These are phyloP conservation scores for Leavenworthia alabamica DNA, from an alignment of 345 rosid genomes.

Conservation along the genomic window DNA sequence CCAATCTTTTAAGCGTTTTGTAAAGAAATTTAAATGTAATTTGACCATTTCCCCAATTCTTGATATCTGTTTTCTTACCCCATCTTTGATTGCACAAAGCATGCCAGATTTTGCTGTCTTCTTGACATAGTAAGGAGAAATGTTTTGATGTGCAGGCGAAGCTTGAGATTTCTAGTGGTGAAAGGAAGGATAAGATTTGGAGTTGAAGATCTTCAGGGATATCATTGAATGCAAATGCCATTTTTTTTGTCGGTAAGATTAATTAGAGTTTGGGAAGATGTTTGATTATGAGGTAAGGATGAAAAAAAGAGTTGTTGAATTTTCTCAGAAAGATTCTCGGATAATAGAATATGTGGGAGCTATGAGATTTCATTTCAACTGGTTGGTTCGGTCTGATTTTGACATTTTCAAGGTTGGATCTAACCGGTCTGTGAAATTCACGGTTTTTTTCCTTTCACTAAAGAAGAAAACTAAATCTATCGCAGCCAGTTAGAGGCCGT, in stretches of 20 bases:
- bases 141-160: conserved; percentile 80
- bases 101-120: conserved; percentile 66
- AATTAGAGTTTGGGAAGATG: too few relatives aligned
- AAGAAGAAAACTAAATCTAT: too few relatives aligned
- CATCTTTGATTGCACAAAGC: conserved; percentile 66
- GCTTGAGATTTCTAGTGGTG: conserved; percentile 54
- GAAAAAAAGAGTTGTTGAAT: not conserved
- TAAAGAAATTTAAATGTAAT: conserved; percentile 58
- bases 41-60: conserved; percentile 62
- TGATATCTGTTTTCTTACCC: conserved; percentile 69
- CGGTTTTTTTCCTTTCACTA: not conserved
- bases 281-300: too few relatives aligned
- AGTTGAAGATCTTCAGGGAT: conserved; percentile 84
- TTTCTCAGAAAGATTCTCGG: not conserved
- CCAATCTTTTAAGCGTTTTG: conserved; percentile 53
- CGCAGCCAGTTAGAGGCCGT: too few relatives aligned
- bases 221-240: conserved; percentile 41
- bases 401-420: not conserved
- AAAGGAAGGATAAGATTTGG: conserved; percentile 66
- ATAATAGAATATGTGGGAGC: not conserved
- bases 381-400: not conserved
- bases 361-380: not conserved
- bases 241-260: not conserved
- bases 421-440: not conserved
- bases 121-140: conserved; percentile 47